A percentile compares a stretch with the other conserved stretches of the same genome.
Conservation (phyloP, 2,329 filamentous ascomycete species). For the Neoascochyta sp. region DNA sequence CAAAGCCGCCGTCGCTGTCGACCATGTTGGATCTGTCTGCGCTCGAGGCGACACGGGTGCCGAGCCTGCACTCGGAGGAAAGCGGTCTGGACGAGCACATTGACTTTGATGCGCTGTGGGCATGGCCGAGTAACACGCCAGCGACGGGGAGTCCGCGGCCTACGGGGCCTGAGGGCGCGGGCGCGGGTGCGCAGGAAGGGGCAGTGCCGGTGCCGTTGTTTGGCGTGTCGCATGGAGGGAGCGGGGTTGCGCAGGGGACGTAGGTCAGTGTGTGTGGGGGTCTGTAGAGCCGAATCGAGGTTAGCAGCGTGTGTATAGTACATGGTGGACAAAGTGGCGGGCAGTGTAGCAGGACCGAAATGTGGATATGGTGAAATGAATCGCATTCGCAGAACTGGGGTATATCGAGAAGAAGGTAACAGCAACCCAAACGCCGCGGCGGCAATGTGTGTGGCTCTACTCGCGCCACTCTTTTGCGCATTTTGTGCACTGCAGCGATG, state of each 20-base stretch:
- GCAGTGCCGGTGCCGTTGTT: constrained; percentile 36
- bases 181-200: constrained; percentile 7
- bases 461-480: constrained; percentile 13
- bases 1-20: constrained; percentile 27
- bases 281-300: too few relatives aligned
- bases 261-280: too few relatives aligned
- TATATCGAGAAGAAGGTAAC: constrained; percentile 10
- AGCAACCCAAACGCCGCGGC: constrained; percentile 7
- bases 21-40: constrained; percentile 39
- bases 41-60: constrained; percentile 32
- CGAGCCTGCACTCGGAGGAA: constrained; percentile 32
- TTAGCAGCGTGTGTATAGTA: too few relatives aligned
- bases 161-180: constrained; percentile 7
- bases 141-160: constrained; percentile 27
- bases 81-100: constrained; percentile 39
- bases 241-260: too few relatives aligned
- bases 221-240: constrained; percentile 19
- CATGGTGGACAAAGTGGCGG: constrained; percentile 4
- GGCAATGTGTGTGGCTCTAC: constrained; percentile 3
- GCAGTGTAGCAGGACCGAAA: neutral
- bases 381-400: constrained; percentile 2
- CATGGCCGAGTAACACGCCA: constrained; percentile 38
- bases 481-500: constrained; percentile 5
- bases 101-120: constrained; percentile 43
- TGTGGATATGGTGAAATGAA: neutral